Evolutionary conservation across 257 asterid species (phyloP).

Genomic region (Lycium barbarum): DNA sequence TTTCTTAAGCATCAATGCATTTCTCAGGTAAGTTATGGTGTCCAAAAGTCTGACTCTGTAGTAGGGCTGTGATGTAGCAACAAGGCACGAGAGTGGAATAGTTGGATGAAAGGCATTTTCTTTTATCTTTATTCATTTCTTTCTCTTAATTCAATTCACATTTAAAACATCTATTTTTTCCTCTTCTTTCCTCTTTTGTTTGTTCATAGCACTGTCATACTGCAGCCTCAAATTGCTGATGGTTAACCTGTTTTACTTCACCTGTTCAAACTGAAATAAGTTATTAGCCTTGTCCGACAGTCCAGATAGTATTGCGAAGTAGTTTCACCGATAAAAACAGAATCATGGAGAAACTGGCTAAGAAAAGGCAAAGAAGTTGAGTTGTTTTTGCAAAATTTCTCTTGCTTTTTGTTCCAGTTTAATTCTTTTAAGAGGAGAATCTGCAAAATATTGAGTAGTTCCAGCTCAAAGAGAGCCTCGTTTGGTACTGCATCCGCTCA

Average conservation of each 20-base stretch:
- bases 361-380: background rate
- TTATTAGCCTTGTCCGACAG: background rate
- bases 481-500: background rate
- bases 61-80: constrained; percentile 1
- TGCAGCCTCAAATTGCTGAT: background rate
- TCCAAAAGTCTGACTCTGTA: constrained; percentile 2
- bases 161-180: background rate
- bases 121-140: constrained; percentile 17
- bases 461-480: background rate
- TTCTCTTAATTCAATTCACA: background rate
- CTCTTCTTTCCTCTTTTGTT: background rate
- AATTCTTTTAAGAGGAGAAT: background rate
- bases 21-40: background rate
- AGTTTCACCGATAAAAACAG: background rate
- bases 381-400: background rate
- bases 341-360: background rate
- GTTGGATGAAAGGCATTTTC: background rate
- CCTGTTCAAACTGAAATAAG: background rate
- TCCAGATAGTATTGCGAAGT: constrained; percentile 20
- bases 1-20: constrained; percentile 13
- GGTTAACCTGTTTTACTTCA: constrained; percentile 2
- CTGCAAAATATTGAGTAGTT: background rate
- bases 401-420: background rate
- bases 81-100: background rate
- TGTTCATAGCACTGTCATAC: background rate